Evolutionary conservation across 805 yeast species (phyloP).

Genomic region (Isabelozyma rhagii): DNA sequence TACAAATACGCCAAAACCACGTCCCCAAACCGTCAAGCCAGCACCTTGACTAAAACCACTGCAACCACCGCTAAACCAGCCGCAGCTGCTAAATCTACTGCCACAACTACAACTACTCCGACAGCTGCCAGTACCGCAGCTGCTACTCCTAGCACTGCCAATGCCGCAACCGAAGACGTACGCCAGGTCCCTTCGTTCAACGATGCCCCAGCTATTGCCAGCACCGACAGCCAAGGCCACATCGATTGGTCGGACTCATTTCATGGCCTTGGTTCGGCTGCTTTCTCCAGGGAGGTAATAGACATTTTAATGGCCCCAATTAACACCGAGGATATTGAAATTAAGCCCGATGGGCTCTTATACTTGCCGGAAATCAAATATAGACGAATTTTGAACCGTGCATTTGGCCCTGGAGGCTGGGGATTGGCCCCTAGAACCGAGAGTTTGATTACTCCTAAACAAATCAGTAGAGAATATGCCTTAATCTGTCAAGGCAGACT

Average conservation of each 20-base stretch:
- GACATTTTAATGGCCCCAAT: constrained; percentile 61
- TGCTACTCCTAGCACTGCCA: background rate
- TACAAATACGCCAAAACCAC: background rate
- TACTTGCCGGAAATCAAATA: constrained; percentile 95
- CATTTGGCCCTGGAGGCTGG: constrained; percentile 99
- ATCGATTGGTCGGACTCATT: constrained; percentile 85
- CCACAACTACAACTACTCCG: background rate
- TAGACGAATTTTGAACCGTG: constrained; percentile 79
- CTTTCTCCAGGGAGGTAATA: constrained; percentile 63
- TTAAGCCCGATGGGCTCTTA: constrained; percentile 91
- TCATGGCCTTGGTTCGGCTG: constrained; percentile 78
- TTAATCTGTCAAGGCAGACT: constrained; percentile 82
- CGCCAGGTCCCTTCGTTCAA: constrained; percentile 9
- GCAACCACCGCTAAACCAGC: background rate
- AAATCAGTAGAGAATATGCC: constrained; percentile 88
- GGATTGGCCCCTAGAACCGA: constrained; percentile 93
- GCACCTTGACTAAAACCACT: background rate
- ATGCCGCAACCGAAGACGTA: background rate
- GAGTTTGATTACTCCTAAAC: constrained; percentile 67
- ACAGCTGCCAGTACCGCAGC: background rate
- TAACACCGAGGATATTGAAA: constrained; percentile 75
- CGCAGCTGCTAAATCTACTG: constrained; percentile 1
- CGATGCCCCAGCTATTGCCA: constrained; percentile 18
- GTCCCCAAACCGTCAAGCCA: background rate
- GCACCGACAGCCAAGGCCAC: constrained; percentile 8